Evolutionary conservation across 2,329 filamentous ascomycete species (phyloP), one percentile per base, ranked within the genome.

Genomic region (Apiospora marii): DNA sequence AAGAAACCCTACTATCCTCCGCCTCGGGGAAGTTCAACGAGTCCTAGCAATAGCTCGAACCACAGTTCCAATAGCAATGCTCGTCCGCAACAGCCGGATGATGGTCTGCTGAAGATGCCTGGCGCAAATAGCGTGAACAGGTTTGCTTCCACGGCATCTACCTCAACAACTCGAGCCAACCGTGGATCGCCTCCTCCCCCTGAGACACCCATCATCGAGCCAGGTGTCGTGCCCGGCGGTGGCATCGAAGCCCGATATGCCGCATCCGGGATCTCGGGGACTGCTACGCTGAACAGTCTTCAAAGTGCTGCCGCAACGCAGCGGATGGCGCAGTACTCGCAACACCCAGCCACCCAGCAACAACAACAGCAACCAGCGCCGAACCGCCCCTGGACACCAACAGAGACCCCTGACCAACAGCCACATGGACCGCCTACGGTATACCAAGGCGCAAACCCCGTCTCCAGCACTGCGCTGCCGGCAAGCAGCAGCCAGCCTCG

Each of bases 171-270:
- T 2, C 91, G 94, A 75, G 96, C 96, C 27, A 95, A 93, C 79
- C 90, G 96, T 77, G 96, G 96, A 61, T 98, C 96, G 41, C 96
- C 96, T 6, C 96, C 96, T 5, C 96, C 96, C 1, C 96, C 96
- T 12, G 96, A 98, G 81, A 98, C 96, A 0, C 94, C 96, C 44
- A 88, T 96, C 74, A 89, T 93, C 43, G 93, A 92, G 53, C 93
- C 93, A 1, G 91, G 90, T 24, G 87, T 86, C 70, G 87, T 91
- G n/a, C 90, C 92, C 2, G 91, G 91, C 71, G 94, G 93, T 53
- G 94, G 94, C 72, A 98, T 98, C 77, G 95, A 98, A 81, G 94
- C 94, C 69, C 91, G 95, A 71, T 98, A 97, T 87, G 95, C 95
- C 3, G 94, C 95, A 3, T 93, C 95, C 41, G 95, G 95, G 48